Evolutionary conservation across 2,329 filamentous ascomycete species (phyloP), one percentile per base, ranked within the genome.

Genomic region (Magnaporthiopsis incrustans): DNA sequence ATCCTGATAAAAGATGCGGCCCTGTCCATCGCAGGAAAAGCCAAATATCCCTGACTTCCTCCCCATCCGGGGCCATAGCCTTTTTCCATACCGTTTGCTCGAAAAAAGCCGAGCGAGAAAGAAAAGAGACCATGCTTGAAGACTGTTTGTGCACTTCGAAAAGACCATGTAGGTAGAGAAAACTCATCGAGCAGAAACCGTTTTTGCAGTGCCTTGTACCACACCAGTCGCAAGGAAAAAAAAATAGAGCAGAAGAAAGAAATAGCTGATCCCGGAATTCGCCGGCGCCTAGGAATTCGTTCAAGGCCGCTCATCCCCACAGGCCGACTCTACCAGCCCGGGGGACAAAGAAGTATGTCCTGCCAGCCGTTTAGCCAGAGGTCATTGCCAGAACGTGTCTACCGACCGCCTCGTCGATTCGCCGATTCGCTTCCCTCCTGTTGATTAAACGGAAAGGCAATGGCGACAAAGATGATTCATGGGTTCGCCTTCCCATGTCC

Each of bases 71-170:
- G 38, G 59, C 63, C 63, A 61, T 22, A 62, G 30, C 63, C 58
- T 7, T 60, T 64, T 64, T 57, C 62, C 62, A 59, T 60, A 60
- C 56, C 62, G 27, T 64, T 44, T 15, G 27, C 18, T 35, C 58
- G 22, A 38, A 15, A 32, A 61, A 61, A 12, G 44, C n/a, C n/a
- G 44, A 64, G 25, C 10, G 22, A 32, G 33, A 61, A 35, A 26
- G 26, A 62, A 57, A 62, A 57, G 38, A 63, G 38, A 59, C 62
- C 25, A 61, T 61, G 59, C 59, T 26, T 30, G 30, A 50, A 61
- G 38, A 30, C 33, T 50, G 33, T 44, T 44, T 61, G 33, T 61
- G 60, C 60, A 61, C 27, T 61, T 26, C 11, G 14, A 38, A 50
- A 61, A 44, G 60, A 50, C 33, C 44, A 53, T 53, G 22, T 53